A percentile compares a stretch with the other conserved stretches of the same genome.
Evolutionary conservation across 331 rosid genomes (phyloP).

Genomic region (Rosa hybrid): DNA sequence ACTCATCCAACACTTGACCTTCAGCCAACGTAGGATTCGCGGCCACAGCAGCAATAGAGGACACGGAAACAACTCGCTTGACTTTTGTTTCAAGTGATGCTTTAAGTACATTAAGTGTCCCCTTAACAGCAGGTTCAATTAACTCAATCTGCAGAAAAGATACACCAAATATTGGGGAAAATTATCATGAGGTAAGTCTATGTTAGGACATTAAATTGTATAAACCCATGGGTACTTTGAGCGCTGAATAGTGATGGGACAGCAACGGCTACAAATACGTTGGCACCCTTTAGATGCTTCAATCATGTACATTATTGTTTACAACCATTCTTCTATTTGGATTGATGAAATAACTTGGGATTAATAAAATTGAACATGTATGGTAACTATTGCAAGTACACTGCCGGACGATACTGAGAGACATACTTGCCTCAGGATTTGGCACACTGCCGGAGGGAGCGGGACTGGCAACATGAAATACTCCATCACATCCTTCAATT

Average conservation of each 20-base stretch:
- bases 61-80: constrained; percentile 64
- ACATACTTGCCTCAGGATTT: constrained; percentile 60
- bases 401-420: too few species aligned
- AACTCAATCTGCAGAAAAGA: constrained; percentile 54
- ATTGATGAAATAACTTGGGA: neutral
- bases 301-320: neutral
- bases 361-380: neutral
- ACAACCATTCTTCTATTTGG: neutral
- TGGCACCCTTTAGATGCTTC: neutral
- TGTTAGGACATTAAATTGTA: neutral
- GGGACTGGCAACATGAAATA: constrained; percentile 88
- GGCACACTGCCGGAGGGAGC: constrained; percentile 55
- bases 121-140: constrained; percentile 77
- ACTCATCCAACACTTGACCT: constrained; percentile 61
- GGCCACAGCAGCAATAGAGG: constrained; percentile 45
- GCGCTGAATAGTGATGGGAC: neutral
- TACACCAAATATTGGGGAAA: neutral
- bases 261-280: neutral
- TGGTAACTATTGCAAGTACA: neutral
- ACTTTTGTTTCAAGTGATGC: constrained; percentile 68
- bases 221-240: neutral
- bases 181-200: neutral
- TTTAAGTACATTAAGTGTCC: constrained; percentile 69
- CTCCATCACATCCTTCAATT: constrained; percentile 64
- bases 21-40: constrained; percentile 42